Conservation (phyloP, 179 eudicot genomes). For the Pouteria campechiana region DNA sequence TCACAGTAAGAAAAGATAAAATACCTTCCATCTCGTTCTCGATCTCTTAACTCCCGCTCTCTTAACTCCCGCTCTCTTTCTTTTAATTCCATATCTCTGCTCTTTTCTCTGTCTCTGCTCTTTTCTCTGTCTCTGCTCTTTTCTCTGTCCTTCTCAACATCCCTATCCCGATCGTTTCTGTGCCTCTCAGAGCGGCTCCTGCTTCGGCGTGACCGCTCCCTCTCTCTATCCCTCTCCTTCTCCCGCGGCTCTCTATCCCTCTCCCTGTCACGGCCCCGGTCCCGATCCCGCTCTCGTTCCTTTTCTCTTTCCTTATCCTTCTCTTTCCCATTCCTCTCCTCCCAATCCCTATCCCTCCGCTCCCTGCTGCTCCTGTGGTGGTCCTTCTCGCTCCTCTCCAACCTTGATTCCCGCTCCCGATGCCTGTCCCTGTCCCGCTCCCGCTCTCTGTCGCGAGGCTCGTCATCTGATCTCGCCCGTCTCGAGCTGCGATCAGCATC, state of each 20-base stretch:
- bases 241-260: slow-evolving; percentile 21
- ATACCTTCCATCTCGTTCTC: slow-evolving; percentile 40
- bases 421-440: slow-evolving; percentile 42
- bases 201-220: slow-evolving; percentile 22
- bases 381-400: slow-evolving; percentile 44
- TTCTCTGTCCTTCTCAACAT: slow-evolving; percentile 20
- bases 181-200: slow-evolving; percentile 23
- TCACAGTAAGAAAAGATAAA: background rate
- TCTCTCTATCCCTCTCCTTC: slow-evolving; percentile 40
- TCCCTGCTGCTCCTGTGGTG: slow-evolving; percentile 39
- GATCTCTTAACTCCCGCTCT: slow-evolving; percentile 35
- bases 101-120: slow-evolving; percentile 30
- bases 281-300: slow-evolving; percentile 24
- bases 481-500: slow-evolving; percentile 34
- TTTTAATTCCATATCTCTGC: slow-evolving; percentile 21
- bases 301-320: slow-evolving; percentile 21
- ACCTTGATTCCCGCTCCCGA: slow-evolving; percentile 40
- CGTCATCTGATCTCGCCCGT: slow-evolving; percentile 44
- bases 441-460: slow-evolving; percentile 31
- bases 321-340: slow-evolving; percentile 38
- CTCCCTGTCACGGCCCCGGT: slow-evolving; percentile 29
- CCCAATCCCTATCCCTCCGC: slow-evolving; percentile 28
- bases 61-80: slow-evolving; percentile 36
- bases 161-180: slow-evolving; percentile 30
- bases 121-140: slow-evolving; percentile 25